Conservation (phyloP, 1,139 yeast species). For the Lodderomyces margitis region DNA sequence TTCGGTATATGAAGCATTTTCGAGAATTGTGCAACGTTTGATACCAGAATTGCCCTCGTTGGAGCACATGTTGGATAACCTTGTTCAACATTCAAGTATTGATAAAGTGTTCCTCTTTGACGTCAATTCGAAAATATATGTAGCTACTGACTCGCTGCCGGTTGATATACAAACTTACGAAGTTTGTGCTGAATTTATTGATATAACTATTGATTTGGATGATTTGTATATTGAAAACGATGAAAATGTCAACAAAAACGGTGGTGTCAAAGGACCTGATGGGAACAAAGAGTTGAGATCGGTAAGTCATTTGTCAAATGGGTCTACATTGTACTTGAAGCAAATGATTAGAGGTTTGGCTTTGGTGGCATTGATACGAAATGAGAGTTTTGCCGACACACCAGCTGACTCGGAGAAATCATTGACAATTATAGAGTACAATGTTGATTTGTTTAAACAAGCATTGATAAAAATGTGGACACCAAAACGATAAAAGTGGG, state of each 20-base stretch:
- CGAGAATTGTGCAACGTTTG: slow-evolving; percentile 86
- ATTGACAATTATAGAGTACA: slow-evolving; percentile 81
- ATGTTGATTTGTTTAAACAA: slow-evolving; percentile 76
- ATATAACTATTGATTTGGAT: slow-evolving; percentile 86
- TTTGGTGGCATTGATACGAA: slow-evolving; percentile 78
- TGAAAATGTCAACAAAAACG: slow-evolving; percentile 7
- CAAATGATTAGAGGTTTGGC: slow-evolving; percentile 95
- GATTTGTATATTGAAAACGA: slow-evolving; percentile 56
- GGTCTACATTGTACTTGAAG: slow-evolving; percentile 74
- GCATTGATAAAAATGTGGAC: slow-evolving; percentile 79
- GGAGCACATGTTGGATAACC: slow-evolving; percentile 83
- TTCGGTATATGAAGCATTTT: slow-evolving; percentile 92
- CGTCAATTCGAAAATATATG: slow-evolving; percentile 88
- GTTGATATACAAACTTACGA: slow-evolving; percentile 95
- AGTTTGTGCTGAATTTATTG: slow-evolving; percentile 95
- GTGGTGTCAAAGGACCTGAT: slow-evolving; percentile 9
- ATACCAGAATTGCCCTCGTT: slow-evolving; percentile 86
- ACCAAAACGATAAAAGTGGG: neutral
- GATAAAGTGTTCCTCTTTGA: slow-evolving; percentile 94
- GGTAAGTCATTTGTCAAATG: slow-evolving; percentile 75
- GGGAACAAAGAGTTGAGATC: slow-evolving; percentile 51
- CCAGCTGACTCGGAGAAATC: slow-evolving; percentile 54
- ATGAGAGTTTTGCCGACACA: slow-evolving; percentile 48
- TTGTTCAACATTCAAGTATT: slow-evolving; percentile 85
- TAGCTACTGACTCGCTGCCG: slow-evolving; percentile 94